A percentile compares a stretch with the other conserved stretches of the same genome.
Conservation (phyloP, 192 early-diverging fungal genomes). For the Paraglomus brasilianum region DNA sequence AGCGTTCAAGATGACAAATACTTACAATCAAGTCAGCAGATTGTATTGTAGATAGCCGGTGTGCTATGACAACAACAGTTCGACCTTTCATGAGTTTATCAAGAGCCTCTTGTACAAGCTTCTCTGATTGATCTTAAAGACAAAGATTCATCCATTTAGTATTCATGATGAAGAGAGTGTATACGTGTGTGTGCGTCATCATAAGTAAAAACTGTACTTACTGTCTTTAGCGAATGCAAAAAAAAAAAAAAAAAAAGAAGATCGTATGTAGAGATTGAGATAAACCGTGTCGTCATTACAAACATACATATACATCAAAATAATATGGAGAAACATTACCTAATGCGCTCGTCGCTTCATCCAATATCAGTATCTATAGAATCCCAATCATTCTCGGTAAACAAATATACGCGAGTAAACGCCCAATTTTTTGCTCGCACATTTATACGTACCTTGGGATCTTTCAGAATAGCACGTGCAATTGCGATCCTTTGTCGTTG, state of each 20-base stretch:
- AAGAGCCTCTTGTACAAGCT: constrained; percentile 71
- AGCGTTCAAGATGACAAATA: constrained; percentile 61
- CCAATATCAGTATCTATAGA: constrained; percentile 56
- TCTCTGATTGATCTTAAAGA: constrained; percentile 57
- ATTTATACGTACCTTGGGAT: constrained; percentile 54
- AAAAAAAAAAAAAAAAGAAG: no score
- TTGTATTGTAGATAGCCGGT: constrained; percentile 79
- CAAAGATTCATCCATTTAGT: no score
- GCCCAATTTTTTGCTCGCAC: neutral
- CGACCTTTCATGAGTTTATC: constrained; percentile 69
- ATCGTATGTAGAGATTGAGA: no score
- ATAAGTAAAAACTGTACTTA: neutral
- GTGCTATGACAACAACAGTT: constrained; percentile 83
- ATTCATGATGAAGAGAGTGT: neutral
- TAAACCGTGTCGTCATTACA: no score
- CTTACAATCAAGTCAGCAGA: constrained; percentile 77
- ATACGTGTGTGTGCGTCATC: constrained; percentile 4
- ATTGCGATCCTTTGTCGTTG: constrained; percentile 66
- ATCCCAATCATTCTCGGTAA: no score
- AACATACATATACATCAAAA: no score
- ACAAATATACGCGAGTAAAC: constrained; percentile 42
- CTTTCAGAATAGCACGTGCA: constrained; percentile 59
- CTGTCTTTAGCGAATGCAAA: neutral
- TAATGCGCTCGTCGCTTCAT: constrained; percentile 76
- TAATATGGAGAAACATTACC: constrained; percentile 45